phyloP scores from a whole-genome alignment of 257 asterid species.

The Lycium ferocissimum region DNA sequence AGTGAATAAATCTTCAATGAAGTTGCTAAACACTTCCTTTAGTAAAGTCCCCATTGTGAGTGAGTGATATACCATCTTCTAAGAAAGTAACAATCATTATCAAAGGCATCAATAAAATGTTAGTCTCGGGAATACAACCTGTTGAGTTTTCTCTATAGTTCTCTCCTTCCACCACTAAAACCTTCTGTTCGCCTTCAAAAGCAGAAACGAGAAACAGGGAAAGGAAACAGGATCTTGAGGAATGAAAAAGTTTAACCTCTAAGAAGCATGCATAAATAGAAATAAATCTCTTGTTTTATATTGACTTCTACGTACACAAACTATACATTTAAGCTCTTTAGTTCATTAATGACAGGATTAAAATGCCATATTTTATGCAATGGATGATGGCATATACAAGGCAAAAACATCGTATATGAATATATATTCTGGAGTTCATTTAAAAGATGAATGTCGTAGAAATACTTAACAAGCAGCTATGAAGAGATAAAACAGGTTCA shows the following conservation, averaged over 20 bases:
- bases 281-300: neutral
- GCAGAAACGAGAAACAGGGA: neutral
- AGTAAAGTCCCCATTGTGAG: neutral
- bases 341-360: neutral
- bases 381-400: neutral
- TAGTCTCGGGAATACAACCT: neutral
- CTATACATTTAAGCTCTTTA: neutral
- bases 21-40: neutral
- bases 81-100: neutral
- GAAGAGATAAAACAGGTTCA: neutral
- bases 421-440: slow-evolving; percentile 16
- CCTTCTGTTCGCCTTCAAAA: neutral
- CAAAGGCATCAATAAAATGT: neutral
- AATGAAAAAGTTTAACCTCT: neutral
- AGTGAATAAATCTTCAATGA: neutral
- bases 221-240: neutral
- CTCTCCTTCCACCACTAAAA: neutral
- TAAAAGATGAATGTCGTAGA: neutral
- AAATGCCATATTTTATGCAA: neutral
- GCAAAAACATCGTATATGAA: neutral
- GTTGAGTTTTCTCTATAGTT: neutral
- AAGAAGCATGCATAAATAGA: neutral
- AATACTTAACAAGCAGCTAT: neutral
- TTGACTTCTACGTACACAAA: neutral
- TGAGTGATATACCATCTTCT: neutral